A percentile compares a stretch with the other conserved stretches of the same genome.
These are phyloP conservation scores for Russula sp. DNA, from an alignment of 768 basidiomycete genomes.

Conservation along the genomic window DNA sequence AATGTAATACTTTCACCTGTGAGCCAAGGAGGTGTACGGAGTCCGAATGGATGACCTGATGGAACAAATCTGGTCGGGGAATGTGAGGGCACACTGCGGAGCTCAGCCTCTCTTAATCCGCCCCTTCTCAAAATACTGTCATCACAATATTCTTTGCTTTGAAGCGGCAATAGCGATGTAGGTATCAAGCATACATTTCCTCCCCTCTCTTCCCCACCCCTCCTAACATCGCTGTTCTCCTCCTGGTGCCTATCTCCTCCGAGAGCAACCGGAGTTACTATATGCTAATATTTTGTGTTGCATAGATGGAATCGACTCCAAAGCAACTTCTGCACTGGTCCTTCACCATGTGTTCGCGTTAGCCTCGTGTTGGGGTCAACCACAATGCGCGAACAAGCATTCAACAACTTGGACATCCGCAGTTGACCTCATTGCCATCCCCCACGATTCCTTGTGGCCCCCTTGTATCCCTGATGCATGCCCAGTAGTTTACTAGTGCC, in stretches of 20 bases:
- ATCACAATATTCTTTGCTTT: neutral
- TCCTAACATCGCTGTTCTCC: neutral
- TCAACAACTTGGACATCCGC: neutral
- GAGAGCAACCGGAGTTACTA: neutral
- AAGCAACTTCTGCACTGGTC: neutral
- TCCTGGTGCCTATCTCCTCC: neutral
- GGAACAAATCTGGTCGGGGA: constrained; percentile 23
- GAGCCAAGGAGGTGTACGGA: constrained; percentile 8
- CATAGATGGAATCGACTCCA: neutral
- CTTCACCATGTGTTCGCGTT: constrained; percentile 16
- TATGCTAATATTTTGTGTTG: neutral
- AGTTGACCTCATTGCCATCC: neutral
- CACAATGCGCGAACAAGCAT: neutral
- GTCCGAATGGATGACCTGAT: constrained; percentile 14
- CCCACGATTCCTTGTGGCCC: neutral
- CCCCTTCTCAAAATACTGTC: constrained; percentile 4
- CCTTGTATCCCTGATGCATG: constrained; percentile 2
- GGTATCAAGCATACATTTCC: constrained; percentile 1
- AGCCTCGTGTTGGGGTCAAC: constrained; percentile 18
- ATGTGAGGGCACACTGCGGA: constrained; percentile 20
- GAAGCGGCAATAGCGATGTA: neutral
- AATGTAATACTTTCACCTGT: constrained; percentile 4
- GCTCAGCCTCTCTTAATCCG: constrained; percentile 13
- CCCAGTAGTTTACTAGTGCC: neutral
- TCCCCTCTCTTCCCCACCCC: neutral